These are phyloP conservation scores for Solioccasus polychromus DNA, from an alignment of 768 basidiomycete genomes.

Conservation along the genomic window DNA sequence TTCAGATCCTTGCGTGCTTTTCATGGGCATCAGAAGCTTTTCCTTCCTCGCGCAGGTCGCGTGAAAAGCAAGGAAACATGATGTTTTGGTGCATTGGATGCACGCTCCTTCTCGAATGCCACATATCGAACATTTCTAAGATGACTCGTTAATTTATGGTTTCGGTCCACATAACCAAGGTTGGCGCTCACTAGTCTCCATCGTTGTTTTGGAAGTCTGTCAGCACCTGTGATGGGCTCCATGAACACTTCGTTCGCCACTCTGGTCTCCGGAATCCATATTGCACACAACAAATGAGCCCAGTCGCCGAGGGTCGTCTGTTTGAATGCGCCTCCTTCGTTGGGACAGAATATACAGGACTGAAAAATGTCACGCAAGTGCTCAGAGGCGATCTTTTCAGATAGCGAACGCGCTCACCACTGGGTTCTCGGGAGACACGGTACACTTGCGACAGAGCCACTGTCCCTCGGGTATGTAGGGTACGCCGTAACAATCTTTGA, in stretches of 20 bases:
- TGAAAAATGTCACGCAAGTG: slow-evolving; percentile 27
- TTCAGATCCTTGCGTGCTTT: slow-evolving; percentile 72
- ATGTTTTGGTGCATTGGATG: slow-evolving; percentile 90
- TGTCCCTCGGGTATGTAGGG: slow-evolving; percentile 99
- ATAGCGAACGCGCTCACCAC: slow-evolving; percentile 57
- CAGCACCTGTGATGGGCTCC: slow-evolving; percentile 93
- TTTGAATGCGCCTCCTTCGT: slow-evolving; percentile 97
- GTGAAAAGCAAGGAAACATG: slow-evolving; percentile 93
- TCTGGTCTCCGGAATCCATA: slow-evolving; percentile 94
- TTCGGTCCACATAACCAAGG: not conserved
- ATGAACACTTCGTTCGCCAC: slow-evolving; percentile 95
- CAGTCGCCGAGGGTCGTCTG: slow-evolving; percentile 91
- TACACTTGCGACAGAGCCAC: slow-evolving; percentile 98
- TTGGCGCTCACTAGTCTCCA: slow-evolving; percentile 82
- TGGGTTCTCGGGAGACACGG: slow-evolving; percentile 93
- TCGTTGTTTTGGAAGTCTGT: slow-evolving; percentile 81
- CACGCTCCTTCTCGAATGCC: slow-evolving; percentile 73
- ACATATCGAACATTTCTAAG: slow-evolving; percentile 63
- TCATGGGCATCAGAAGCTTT: slow-evolving; percentile 85
- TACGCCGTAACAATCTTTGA: slow-evolving; percentile 93
- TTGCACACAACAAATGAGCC: slow-evolving; percentile 95
- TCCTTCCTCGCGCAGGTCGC: slow-evolving; percentile 89
- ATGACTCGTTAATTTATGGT: slow-evolving; percentile 8
- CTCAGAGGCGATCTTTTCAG: not conserved
- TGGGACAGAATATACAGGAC: slow-evolving; percentile 95